phyloP scores from a whole-genome alignment of 148 eudicot species.

The Fagopyrum esculentum region DNA sequence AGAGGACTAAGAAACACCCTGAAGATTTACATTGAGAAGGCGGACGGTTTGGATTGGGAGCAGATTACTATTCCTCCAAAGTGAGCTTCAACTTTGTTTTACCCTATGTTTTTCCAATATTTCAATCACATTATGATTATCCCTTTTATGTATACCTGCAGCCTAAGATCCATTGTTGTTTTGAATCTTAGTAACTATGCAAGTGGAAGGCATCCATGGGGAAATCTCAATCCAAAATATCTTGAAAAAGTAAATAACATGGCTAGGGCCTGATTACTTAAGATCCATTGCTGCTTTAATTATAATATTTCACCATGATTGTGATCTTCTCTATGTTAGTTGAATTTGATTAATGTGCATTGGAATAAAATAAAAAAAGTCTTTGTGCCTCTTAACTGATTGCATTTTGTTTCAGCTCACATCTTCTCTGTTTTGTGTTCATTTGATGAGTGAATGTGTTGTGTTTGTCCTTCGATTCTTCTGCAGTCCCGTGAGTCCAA shows the following conservation, averaged over 20 bases:
- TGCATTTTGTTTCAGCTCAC: no score
- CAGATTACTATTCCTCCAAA: conserved; percentile 67
- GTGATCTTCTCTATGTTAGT: no score
- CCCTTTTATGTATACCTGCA: conserved; percentile 23
- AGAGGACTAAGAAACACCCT: conserved; percentile 85
- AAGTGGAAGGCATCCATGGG: conserved; percentile 98
- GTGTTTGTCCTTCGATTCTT: no score
- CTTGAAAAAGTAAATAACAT: conserved; percentile 56
- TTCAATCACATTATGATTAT: neutral
- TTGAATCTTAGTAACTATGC: conserved; percentile 89
- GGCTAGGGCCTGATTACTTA: no score
- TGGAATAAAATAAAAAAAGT: no score
- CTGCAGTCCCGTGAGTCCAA: no score
- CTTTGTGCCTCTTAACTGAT: no score
- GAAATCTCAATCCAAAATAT: conserved; percentile 67
- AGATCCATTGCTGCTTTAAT: no score
- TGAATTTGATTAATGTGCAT: no score
- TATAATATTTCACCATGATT: no score
- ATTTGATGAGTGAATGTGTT: no score
- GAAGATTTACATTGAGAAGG: conserved; percentile 51
- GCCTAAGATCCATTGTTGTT: conserved; percentile 79
- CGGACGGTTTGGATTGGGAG: conserved; percentile 66
- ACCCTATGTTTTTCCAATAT: neutral
- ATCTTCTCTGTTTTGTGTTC: no score
- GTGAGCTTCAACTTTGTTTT: conserved; percentile 26